Percentiles rank a stretch among this genome's conserved stretches.
phyloP scores from a whole-genome alignment of 2,329 filamentous ascomycete species.

The Colletotrichum sidae region DNA sequence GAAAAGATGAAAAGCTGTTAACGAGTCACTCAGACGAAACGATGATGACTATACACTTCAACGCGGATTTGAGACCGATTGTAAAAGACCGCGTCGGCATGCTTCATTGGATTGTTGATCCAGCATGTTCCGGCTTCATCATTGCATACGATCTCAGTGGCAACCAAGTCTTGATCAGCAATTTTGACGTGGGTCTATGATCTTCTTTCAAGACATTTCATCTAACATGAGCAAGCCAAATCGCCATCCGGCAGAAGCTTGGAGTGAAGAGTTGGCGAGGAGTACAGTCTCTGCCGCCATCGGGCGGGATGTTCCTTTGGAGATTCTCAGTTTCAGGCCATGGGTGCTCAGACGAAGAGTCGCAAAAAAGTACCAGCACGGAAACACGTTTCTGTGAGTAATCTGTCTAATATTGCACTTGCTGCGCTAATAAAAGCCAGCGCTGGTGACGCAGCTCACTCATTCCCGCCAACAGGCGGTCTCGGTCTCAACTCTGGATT shows the following conservation, averaged over 20 bases:
- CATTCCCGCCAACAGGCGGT: conserved; percentile 48
- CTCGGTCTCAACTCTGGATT: conserved; percentile 48
- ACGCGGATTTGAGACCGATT: conserved; percentile 52
- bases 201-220: background rate
- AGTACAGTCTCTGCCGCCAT: conserved; percentile 47
- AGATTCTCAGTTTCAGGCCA: conserved; percentile 54
- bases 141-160: conserved; percentile 55
- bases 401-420: background rate
- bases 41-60: conserved; percentile 60
- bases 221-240: conserved; percentile 40
- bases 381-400: conserved; percentile 52
- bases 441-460: conserved; percentile 48
- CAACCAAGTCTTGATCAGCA: conserved; percentile 57
- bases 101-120: conserved; percentile 58
- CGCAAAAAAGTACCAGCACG: conserved; percentile 49
- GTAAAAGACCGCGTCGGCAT: conserved; percentile 53
- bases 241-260: conserved; percentile 48
- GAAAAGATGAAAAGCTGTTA: background rate
- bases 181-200: conserved; percentile 51
- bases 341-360: conserved; percentile 56
- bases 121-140: conserved; percentile 55
- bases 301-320: conserved; percentile 47
- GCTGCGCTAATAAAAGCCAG: conserved; percentile 19
- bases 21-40: conserved; percentile 47
- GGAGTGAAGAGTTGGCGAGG: conserved; percentile 49